Conservation (phyloP, 2,329 filamentous ascomycete species). For the Dactylellina drechsleri region DNA sequence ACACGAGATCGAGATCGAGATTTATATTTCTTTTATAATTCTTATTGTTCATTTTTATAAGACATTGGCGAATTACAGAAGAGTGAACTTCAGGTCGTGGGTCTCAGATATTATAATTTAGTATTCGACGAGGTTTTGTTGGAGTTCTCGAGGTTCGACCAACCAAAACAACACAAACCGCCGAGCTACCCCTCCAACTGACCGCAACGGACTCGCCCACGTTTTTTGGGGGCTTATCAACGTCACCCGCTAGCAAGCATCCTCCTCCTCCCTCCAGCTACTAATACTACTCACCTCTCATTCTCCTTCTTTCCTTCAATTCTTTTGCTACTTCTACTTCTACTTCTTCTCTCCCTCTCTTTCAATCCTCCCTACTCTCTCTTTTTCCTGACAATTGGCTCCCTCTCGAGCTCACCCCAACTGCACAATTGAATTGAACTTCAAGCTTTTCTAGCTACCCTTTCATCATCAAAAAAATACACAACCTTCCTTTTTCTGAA, state of each 20-base stretch:
- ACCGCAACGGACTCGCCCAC: slow-evolving; percentile 11
- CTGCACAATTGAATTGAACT: background rate
- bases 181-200: background rate
- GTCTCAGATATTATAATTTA: too few relatives aligned
- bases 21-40: background rate
- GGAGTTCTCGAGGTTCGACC: too few relatives aligned
- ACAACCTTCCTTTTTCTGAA: slow-evolving; percentile 19
- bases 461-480: background rate
- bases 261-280: slow-evolving; percentile 7
- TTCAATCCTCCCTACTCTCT: background rate
- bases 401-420: background rate
- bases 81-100: too few relatives aligned
- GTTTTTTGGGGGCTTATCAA: slow-evolving; percentile 24
- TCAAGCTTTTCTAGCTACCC: background rate
- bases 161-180: too few relatives aligned
- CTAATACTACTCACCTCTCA: background rate
- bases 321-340: too few relatives aligned
- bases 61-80: too few relatives aligned
- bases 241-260: slow-evolving; percentile 34
- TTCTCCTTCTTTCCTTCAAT: background rate
- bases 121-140: too few relatives aligned
- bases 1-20: slow-evolving; percentile 4
- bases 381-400: background rate
- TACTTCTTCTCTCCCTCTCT: slow-evolving; percentile 3
- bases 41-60: background rate